Percentiles rank a stretch among this genome's conserved stretches.
Evolutionary conservation across 2,329 filamentous ascomycete species (phyloP).

Genomic region (Metarhizium humberi): DNA sequence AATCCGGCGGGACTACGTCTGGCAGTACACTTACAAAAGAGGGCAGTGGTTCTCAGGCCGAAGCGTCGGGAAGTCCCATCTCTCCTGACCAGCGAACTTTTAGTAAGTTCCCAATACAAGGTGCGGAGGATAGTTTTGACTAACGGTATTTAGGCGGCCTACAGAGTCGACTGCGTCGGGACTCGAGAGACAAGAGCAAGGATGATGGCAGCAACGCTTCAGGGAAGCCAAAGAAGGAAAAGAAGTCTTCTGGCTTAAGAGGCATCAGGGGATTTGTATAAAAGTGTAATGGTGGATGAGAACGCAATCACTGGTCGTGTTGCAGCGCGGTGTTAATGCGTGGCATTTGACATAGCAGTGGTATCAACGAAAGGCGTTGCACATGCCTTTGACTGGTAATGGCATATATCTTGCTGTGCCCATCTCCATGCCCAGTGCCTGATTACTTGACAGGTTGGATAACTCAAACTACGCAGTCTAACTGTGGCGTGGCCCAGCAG

Average conservation of each 20-base stretch:
- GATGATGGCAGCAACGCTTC: slow-evolving; percentile 27
- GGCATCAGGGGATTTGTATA: slow-evolving; percentile 30
- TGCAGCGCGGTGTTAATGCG: neutral
- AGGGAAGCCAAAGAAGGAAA: slow-evolving; percentile 24
- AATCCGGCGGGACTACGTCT: slow-evolving; percentile 9
- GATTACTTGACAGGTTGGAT: no score
- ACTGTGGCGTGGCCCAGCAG: no score
- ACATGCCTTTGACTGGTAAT: no score
- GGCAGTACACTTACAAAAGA: neutral
- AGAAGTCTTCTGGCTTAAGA: slow-evolving; percentile 28
- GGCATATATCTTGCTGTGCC: no score
- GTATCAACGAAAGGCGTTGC: no score
- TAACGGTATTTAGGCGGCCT: slow-evolving; percentile 28
- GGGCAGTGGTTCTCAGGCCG: neutral
- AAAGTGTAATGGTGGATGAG: neutral
- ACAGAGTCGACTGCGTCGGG: slow-evolving; percentile 38
- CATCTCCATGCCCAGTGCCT: no score
- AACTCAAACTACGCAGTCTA: no score
- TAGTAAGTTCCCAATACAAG: slow-evolving; percentile 20
- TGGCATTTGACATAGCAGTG: no score
- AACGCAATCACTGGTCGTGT: neutral
- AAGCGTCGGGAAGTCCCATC: slow-evolving; percentile 12
- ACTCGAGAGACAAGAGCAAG: slow-evolving; percentile 37
- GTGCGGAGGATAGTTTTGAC: neutral
- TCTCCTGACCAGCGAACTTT: slow-evolving; percentile 34